Conservation (phyloP, 768 basidiomycete species). For the Suillus fuscotomentosus region DNA sequence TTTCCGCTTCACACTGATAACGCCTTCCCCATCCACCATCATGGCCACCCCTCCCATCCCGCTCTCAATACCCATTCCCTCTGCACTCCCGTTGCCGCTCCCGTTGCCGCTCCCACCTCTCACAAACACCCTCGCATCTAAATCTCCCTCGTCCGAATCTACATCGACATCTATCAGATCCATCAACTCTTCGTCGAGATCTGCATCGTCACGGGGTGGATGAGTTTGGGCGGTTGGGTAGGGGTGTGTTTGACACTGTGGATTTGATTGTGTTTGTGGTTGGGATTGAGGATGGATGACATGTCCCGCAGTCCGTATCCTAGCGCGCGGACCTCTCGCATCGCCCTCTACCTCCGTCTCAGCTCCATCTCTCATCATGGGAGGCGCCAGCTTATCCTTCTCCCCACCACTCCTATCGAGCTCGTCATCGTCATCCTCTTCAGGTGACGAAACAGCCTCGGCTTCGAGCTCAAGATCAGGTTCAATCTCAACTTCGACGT, state of each 20-base stretch:
- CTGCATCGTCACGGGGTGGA: conserved; percentile 4
- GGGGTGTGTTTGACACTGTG: neutral
- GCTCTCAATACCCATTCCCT: neutral
- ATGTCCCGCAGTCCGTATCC: conserved; percentile 28
- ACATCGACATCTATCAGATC: conserved; percentile 15
- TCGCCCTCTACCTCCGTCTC: conserved; percentile 34
- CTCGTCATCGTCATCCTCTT: conserved; percentile 11
- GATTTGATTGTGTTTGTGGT: neutral
- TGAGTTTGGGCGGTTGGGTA: neutral
- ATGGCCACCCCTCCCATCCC: neutral
- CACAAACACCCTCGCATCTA: conserved; percentile 5
- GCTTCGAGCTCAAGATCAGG: conserved; percentile 26
- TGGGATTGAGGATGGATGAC: conserved; percentile 2
- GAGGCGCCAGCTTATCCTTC: conserved; percentile 4
- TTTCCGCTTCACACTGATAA: conserved; percentile 14
- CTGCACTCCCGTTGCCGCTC: conserved; percentile 10
- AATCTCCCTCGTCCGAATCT: conserved; percentile 12
- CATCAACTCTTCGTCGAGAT: conserved; percentile 27
- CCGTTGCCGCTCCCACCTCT: conserved; percentile 13
- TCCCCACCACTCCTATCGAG: conserved; percentile 14
- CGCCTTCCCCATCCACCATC: conserved; percentile 6
- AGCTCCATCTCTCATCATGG: conserved; percentile 28
- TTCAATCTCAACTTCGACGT: conserved; percentile 74
- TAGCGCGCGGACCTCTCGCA: conserved; percentile 19
- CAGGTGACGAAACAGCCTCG: neutral